Base-by-base conservation (phyloP, 495 filamentous ascomycete species). In the Penicillium psychrofluorescens region DNA sequence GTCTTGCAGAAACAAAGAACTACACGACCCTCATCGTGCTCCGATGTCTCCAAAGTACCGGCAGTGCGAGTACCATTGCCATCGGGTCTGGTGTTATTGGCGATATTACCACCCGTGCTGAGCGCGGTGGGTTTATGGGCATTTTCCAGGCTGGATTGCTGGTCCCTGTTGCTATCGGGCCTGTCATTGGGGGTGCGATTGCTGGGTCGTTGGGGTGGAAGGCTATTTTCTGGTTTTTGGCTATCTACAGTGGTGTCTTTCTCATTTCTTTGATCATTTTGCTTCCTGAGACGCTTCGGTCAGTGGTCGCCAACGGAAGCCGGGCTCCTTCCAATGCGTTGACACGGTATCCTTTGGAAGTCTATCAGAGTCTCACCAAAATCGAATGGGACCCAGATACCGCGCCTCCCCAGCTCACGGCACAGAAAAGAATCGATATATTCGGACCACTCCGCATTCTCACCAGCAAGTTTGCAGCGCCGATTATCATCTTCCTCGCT, bases 51-150 rank as follows among this genome's bases (percentile, higher is more conserved):
- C 76, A 78, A 48, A 72, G 67, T 41, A 63, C 67, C 1, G 75
- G 75, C 0, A 72, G 70, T 44, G 70, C 72, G 1, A 71, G 68
- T 41, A 78, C 77, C 0, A 73, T 79, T 36, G 69, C 76, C 1
- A 68, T 81, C 32, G 77, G 74, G 1, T 69, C 70, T 1, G 78
- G 75, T 6, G 78, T 81, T 0, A 71, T 80, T 44, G 74, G 70
- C 9, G 77, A 80, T 43, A 72, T 80, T 41, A 72, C 76, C 0
- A 76, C 69, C 0, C 55, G 64, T 2, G 71, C 60, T 29, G 73
- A 79, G 10, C 68, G 78, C 7, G 77, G 77, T 11, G 69, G 72
- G 0, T 76, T 70, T 44, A 75, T 79, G 68, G 76, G 78, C 1
- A 65, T 79, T 11, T 77, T 71, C 36, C 68, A 76, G 38, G 70